Conservation (phyloP, 139 green algal species). For the Medakamo hakoo region DNA sequence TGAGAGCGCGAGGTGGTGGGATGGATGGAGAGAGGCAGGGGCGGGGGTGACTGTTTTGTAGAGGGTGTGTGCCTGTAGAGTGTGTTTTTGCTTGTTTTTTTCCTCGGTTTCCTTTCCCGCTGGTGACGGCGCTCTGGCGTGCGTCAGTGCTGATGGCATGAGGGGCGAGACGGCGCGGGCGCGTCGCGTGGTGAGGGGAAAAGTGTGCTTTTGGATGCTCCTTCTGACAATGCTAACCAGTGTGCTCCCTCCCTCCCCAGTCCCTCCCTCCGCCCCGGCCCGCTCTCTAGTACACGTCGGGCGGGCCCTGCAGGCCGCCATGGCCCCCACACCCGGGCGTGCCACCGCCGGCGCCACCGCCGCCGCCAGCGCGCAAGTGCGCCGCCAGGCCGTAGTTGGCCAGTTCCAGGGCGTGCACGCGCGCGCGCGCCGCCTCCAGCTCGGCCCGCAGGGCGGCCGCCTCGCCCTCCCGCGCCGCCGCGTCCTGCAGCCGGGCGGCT, state of each 20-base stretch:
- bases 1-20: too few relatives aligned
- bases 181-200: too few relatives aligned
- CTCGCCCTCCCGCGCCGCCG: slow-evolving; percentile 25
- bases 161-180: too few relatives aligned
- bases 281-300: slow-evolving; percentile 52
- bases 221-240: background rate
- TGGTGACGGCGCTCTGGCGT: too few relatives aligned
- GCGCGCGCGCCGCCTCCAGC: slow-evolving; percentile 41
- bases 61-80: too few relatives aligned
- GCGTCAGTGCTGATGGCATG: too few relatives aligned
- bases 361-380: slow-evolving; percentile 54
- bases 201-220: background rate
- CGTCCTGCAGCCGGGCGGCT: slow-evolving; percentile 40
- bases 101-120: too few relatives aligned
- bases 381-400: slow-evolving; percentile 58
- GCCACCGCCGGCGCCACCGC: too few relatives aligned
- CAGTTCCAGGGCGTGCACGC: slow-evolving; percentile 42
- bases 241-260: too few relatives aligned
- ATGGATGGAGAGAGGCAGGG: too few relatives aligned
- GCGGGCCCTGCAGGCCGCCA: slow-evolving; percentile 10
- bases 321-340: slow-evolving; percentile 10
- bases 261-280: too few relatives aligned
- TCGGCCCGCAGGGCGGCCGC: slow-evolving; percentile 23
- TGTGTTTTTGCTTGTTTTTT: slow-evolving; percentile 4
- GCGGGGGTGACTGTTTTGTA: too few relatives aligned